These are phyloP conservation scores for Trametes sanguinea DNA, from an alignment of 768 basidiomycete genomes.

Conservation along the genomic window DNA sequence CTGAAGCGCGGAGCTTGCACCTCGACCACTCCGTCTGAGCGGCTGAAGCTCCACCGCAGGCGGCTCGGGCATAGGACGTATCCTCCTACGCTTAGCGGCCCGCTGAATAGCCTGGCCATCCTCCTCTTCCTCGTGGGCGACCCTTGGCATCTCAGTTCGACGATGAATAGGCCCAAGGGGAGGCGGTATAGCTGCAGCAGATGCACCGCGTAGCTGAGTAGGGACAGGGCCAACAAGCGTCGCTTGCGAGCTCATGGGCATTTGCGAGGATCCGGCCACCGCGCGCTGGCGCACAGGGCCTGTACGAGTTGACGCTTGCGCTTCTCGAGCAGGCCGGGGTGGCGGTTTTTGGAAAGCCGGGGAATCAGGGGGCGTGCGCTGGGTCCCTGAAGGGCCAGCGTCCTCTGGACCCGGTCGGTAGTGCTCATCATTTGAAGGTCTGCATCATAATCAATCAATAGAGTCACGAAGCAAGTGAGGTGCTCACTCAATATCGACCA, in stretches of 20 bases:
- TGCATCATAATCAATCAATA: not conserved
- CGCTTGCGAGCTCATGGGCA: conserved; percentile 18
- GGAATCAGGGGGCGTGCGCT: conserved; percentile 11
- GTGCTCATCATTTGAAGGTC: not conserved
- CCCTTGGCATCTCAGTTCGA: not conserved
- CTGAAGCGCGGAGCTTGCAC: not conserved
- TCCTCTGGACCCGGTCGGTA: conserved; percentile 13
- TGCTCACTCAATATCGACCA: not conserved
- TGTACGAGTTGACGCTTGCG: not conserved
- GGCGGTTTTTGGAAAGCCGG: not conserved
- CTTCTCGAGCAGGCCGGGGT: not conserved
- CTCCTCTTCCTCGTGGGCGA: not conserved
- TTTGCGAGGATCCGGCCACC: not conserved
- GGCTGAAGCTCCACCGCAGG: not conserved
- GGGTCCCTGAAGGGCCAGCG: conserved; percentile 23
- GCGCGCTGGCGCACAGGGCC: not conserved
- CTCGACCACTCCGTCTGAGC: not conserved
- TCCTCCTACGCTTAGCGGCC: conserved; percentile 3
- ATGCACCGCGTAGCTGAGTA: conserved; percentile 7
- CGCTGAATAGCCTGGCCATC: not conserved
- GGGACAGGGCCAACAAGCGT: conserved; percentile 19
- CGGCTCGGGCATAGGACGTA: not conserved
- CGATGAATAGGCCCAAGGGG: not conserved
- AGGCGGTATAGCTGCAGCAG: not conserved
- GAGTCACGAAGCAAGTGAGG: not conserved